Percentiles rank a stretch among this genome's conserved stretches.
phyloP scores from a whole-genome alignment of 495 filamentous ascomycete species.

The Xylaria intraflava region DNA sequence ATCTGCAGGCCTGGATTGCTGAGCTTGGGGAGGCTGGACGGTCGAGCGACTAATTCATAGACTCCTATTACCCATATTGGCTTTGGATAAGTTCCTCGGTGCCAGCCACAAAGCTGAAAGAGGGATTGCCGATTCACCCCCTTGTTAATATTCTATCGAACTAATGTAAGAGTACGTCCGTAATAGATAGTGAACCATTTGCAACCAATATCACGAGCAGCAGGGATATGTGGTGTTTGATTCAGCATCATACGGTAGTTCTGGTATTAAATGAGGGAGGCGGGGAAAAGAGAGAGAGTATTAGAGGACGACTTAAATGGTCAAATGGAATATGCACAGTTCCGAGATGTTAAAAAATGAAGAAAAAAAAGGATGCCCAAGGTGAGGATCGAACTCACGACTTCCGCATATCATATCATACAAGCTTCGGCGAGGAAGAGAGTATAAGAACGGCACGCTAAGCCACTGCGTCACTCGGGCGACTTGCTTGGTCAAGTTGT shows the following conservation, averaged over 20 bases:
- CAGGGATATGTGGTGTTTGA: too few relatives aligned
- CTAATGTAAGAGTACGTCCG: too few relatives aligned
- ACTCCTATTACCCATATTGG: not conserved
- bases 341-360: not conserved
- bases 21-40: not conserved
- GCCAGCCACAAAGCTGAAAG: not conserved
- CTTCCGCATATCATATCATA: constrained; percentile 9
- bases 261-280: too few relatives aligned
- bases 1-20: constrained; percentile 18
- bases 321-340: not conserved
- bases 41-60: not conserved
- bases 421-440: not conserved
- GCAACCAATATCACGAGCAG: too few relatives aligned
- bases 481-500: too few relatives aligned
- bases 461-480: constrained; percentile 9
- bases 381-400: constrained; percentile 14
- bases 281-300: not conserved
- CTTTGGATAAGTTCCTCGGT: not conserved
- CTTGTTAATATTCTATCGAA: too few relatives aligned
- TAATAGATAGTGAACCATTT: too few relatives aligned
- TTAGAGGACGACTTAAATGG: not conserved
- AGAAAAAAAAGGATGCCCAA: constrained; percentile 1
- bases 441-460: constrained; percentile 13
- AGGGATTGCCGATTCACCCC: too few relatives aligned
- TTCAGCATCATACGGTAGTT: too few relatives aligned